phyloP scores from a whole-genome alignment of 306 rosid species.

The Bauhinia variegata region DNA sequence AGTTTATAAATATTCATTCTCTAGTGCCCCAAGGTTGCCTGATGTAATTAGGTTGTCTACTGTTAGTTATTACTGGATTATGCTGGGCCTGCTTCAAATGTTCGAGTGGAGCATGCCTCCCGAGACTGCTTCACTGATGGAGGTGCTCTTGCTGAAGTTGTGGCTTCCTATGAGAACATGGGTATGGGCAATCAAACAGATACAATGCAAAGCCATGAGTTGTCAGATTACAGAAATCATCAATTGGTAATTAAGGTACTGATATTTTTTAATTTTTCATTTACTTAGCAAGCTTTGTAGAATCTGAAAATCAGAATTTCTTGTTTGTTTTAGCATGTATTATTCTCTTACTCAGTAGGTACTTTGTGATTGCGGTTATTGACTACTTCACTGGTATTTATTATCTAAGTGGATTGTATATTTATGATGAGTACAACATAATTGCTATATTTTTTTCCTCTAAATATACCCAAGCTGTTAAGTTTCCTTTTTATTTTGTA shows the following conservation, averaged over 20 bases:
- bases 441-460: slow-evolving; percentile 10
- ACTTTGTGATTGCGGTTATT: slow-evolving; percentile 21
- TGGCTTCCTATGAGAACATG: slow-evolving; percentile 67
- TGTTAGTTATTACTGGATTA: slow-evolving; percentile 69
- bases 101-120: slow-evolving; percentile 74
- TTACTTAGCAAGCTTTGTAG: slow-evolving; percentile 21
- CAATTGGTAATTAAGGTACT: slow-evolving; percentile 67
- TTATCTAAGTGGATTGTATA: slow-evolving; percentile 19
- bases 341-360: slow-evolving; percentile 19
- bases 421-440: slow-evolving; percentile 6
- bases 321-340: slow-evolving; percentile 26
- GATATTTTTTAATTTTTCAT: background rate
- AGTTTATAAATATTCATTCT: slow-evolving; percentile 7
- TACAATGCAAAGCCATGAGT: slow-evolving; percentile 40
- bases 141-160: slow-evolving; percentile 85
- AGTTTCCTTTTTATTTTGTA: slow-evolving; percentile 13
- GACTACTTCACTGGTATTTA: slow-evolving; percentile 12
- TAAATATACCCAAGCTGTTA: slow-evolving; percentile 4
- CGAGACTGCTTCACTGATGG: slow-evolving; percentile 70
- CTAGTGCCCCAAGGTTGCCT: slow-evolving; percentile 19
- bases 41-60: slow-evolving; percentile 31
- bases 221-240: slow-evolving; percentile 43
- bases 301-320: slow-evolving; percentile 6
- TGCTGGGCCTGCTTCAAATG: slow-evolving; percentile 94
- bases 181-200: slow-evolving; percentile 42